Percentiles rank a stretch among this genome's conserved stretches.
phyloP scores from a whole-genome alignment of 805 yeast species.

The Saturnispora saitoi region DNA sequence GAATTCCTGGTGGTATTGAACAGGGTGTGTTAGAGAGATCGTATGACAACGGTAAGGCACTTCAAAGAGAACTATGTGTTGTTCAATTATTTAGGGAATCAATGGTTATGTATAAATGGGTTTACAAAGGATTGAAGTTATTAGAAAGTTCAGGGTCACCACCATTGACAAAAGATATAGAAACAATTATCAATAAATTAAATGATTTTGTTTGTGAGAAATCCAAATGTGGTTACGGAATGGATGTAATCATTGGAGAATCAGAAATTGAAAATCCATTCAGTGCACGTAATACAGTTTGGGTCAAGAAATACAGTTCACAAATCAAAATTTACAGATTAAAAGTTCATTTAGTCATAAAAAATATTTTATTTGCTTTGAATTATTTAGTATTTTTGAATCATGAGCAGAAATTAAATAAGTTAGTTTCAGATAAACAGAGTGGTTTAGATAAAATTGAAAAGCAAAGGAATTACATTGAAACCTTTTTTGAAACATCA shows the following conservation, averaged over 20 bases:
- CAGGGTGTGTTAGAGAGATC: slow-evolving; percentile 29
- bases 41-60: slow-evolving; percentile 23
- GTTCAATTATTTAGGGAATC: slow-evolving; percentile 41
- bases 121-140: slow-evolving; percentile 33
- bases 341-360: slow-evolving; percentile 29
- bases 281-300: slow-evolving; percentile 13
- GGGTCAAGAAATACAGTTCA: slow-evolving; percentile 17
- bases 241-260: slow-evolving; percentile 18
- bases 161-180: slow-evolving; percentile 29
- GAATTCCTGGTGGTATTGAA: slow-evolving; percentile 32
- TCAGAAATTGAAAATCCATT: slow-evolving; percentile 14
- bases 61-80: slow-evolving; percentile 36
- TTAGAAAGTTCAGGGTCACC: slow-evolving; percentile 28
- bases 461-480: slow-evolving; percentile 25
- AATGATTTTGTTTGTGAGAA: slow-evolving; percentile 25
- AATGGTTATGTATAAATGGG: slow-evolving; percentile 36
- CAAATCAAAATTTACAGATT: slow-evolving; percentile 25
- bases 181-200: slow-evolving; percentile 23
- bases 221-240: slow-evolving; percentile 22
- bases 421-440: slow-evolving; percentile 24
- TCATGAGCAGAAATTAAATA: slow-evolving; percentile 31
- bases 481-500: slow-evolving; percentile 29
- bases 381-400: slow-evolving; percentile 38
- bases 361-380: slow-evolving; percentile 41
- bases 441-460: slow-evolving; percentile 25